These are phyloP conservation scores for Coniochaeta prunicola DNA, from an alignment of 2,329 filamentous ascomycete genomes.

Conservation along the genomic window DNA sequence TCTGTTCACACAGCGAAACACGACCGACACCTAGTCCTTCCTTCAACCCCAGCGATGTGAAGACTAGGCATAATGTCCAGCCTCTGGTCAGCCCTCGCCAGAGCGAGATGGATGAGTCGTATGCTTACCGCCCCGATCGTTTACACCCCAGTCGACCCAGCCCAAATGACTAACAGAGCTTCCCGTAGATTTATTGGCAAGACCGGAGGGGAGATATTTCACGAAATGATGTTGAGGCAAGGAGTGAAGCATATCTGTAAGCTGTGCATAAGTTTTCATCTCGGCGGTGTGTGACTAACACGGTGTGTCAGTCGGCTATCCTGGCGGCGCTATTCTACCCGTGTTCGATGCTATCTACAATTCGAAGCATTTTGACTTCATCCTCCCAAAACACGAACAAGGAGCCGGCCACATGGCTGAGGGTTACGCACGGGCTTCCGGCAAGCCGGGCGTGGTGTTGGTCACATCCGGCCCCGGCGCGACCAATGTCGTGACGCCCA, in stretches of 20 bases:
- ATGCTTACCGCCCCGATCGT: slow-evolving; percentile 28
- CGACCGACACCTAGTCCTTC: slow-evolving; percentile 57
- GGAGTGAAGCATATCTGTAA: slow-evolving; percentile 89
- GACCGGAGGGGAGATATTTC: slow-evolving; percentile 93
- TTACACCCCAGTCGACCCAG: slow-evolving; percentile 2
- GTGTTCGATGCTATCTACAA: slow-evolving; percentile 99
- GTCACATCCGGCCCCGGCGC: slow-evolving; percentile 95
- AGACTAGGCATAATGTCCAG: slow-evolving; percentile 55
- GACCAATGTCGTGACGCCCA: slow-evolving; percentile 92
- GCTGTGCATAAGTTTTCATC: slow-evolving; percentile 28
- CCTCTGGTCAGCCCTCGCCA: slow-evolving; percentile 55
- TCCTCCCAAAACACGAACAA: slow-evolving; percentile 93
- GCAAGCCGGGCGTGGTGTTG: slow-evolving; percentile 89
- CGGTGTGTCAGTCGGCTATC: slow-evolving; percentile 64
- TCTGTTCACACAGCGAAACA: slow-evolving; percentile 33
- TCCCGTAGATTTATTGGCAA: slow-evolving; percentile 74
- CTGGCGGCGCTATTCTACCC: slow-evolving; percentile 91
- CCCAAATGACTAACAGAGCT: slow-evolving; percentile 7
- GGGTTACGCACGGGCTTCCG: slow-evolving; percentile 88
- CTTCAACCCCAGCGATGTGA: slow-evolving; percentile 41
- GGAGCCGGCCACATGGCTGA: slow-evolving; percentile 98
- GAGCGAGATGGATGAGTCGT: slow-evolving; percentile 74
- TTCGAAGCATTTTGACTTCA: slow-evolving; percentile 92
- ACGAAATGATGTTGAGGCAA: slow-evolving; percentile 97
- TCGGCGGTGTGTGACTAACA: neutral